Conservation (phyloP, 164 flowering plant genomes). For the Dillenia turbinata region DNA sequence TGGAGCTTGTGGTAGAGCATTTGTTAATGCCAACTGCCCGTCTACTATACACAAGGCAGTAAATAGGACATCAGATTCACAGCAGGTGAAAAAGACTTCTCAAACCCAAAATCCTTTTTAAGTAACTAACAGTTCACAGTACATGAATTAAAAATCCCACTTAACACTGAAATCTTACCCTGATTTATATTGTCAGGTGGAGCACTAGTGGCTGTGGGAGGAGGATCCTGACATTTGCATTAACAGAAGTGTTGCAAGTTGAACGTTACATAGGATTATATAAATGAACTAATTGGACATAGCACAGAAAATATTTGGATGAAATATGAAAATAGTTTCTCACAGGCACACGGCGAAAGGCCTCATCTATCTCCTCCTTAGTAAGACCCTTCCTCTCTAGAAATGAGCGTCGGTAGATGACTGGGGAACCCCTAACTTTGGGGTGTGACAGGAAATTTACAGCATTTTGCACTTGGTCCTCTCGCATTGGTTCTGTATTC, state of each 20-base stretch:
- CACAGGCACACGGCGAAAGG: slow-evolving; percentile 95
- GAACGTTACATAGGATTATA: neutral
- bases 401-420: slow-evolving; percentile 83
- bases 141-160: too few species aligned
- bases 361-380: slow-evolving; percentile 97
- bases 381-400: slow-evolving; percentile 98
- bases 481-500: slow-evolving; percentile 91
- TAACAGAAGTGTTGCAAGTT: neutral
- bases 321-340: slow-evolving; percentile 16
- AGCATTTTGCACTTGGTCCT: slow-evolving; percentile 96
- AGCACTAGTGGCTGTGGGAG: slow-evolving; percentile 44
- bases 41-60: slow-evolving; percentile 26
- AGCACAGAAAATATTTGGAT: neutral
- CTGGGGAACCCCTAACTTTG: slow-evolving; percentile 88
- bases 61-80: slow-evolving; percentile 1
- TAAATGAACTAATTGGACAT: neutral
- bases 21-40: slow-evolving; percentile 44
- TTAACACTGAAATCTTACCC: slow-evolving; percentile 35
- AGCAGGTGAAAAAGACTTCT: too few species aligned
- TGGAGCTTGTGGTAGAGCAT: slow-evolving; percentile 38
- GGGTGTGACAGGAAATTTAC: slow-evolving; percentile 96
- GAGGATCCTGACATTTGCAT: slow-evolving; percentile 52
- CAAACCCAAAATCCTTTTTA: neutral
- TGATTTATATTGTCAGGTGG: slow-evolving; percentile 40
- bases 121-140: too few species aligned